Evolutionary conservation across 495 filamentous ascomycete species (phyloP), one percentile per base, ranked within the genome.

Genomic region (Aspergillus avenaceus): DNA sequence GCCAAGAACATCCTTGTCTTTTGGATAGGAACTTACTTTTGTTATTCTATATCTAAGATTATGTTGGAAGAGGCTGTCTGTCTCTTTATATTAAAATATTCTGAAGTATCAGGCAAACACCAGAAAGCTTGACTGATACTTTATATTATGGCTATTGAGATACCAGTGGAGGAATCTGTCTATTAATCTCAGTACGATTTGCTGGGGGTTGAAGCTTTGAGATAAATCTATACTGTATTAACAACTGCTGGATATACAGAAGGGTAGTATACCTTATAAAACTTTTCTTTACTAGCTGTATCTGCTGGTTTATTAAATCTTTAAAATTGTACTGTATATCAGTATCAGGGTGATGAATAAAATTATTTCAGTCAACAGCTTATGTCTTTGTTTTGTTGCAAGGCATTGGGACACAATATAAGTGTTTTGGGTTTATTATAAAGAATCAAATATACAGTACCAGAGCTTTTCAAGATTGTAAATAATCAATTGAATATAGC

Each of bases 131-230:
- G 44, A 53, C 38, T 57, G 45, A 27, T 53, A 45, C 14, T 34
- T 13, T 7, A 57, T 29, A 45, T 42, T 34, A 23, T 57, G 54
- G 6, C 8, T 32, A 13, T 47, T 24, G 1, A 56, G 48, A 23
- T 56, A 56, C 48, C 53, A 56, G 14, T 43, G 42, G 13, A 47
- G 28, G 14, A 42, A 56, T n/a, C 48, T 42, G 42, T 56, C 41
- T 16, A 56, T 52, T 2, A 55, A 5, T 16, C 45, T 48, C 2
- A 54, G 24, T 1, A 14, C 48, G 44, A 53, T 24, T 34, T 53
- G 47, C 29, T 24, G 23, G 23, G 3, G 45, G 51, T 14, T 54
- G 16, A 5, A 54, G 38, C 9, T 41, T 34, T 2, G 37, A n/a
- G 4, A 37, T 1, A 45, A 49, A 45, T 40, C 46, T 45, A 24